A percentile compares a stretch with the other conserved stretches of the same genome.
phyloP scores from a whole-genome alignment of 208 protist species.

The Strigomonas culicis region DNA sequence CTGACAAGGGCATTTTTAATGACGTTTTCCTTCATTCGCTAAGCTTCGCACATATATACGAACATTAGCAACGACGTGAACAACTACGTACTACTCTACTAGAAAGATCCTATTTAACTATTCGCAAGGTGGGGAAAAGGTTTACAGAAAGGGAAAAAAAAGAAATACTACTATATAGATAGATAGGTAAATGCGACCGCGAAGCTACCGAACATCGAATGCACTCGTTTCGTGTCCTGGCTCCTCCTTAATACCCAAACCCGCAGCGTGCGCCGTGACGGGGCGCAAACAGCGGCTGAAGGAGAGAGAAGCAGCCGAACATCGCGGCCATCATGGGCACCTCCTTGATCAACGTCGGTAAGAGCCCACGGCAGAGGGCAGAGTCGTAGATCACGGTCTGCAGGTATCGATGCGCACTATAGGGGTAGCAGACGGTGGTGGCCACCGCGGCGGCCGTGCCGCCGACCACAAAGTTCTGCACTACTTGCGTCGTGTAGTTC shows the following conservation, averaged over 20 bases:
- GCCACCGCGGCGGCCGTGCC: conserved; percentile 77
- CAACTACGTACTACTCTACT: no score
- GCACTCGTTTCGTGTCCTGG: neutral
- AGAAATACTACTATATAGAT: conserved; percentile 4
- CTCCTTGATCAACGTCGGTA: conserved; percentile 77
- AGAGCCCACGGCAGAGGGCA: conserved; percentile 77
- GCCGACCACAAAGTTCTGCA: conserved; percentile 65
- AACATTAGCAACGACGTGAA: no score
- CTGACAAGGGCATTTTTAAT: no score
- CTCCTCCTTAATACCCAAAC: conserved; percentile 71
- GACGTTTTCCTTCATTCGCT: no score
- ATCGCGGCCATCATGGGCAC: conserved; percentile 86
- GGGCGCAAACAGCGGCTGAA: conserved; percentile 73
- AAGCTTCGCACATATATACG: no score
- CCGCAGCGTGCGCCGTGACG: conserved; percentile 80
- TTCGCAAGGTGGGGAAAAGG: neutral
- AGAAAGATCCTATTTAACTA: no score
- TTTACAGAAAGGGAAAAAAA: conserved; percentile 16
- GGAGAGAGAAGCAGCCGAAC: conserved; percentile 73
- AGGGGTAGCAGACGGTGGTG: conserved; percentile 83
- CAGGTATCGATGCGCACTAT: conserved; percentile 82
- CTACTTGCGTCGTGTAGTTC: conserved; percentile 58
- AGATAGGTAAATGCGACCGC: conserved; percentile 2
- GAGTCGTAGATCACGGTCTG: conserved; percentile 92
- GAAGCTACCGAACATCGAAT: conserved; percentile 9